A percentile compares a stretch with the other conserved stretches of the same genome.
Evolutionary conservation across 305 asterid genomes (phyloP).

Genomic region (Fraxinus ornus): DNA sequence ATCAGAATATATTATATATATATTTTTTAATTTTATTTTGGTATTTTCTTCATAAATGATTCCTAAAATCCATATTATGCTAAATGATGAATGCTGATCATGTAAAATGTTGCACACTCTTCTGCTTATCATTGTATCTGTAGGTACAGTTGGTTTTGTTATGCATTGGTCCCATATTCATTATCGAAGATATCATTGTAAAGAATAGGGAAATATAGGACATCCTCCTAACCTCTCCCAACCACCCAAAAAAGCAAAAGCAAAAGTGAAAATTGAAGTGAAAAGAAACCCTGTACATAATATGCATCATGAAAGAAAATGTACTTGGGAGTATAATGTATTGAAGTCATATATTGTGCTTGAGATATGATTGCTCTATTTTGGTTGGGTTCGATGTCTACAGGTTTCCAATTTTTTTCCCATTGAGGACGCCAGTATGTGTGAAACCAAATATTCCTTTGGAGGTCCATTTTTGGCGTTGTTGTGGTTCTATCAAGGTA

Average conservation of each 20-base stretch:
- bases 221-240: not conserved
- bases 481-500: slow-evolving; percentile 93
- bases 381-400: not conserved
- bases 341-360: not conserved
- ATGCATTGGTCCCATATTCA: not conserved
- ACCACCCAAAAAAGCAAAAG: not conserved
- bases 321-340: not conserved
- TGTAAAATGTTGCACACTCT: not conserved
- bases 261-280: not conserved
- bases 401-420: slow-evolving; percentile 98
- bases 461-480: slow-evolving; percentile 91
- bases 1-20: not conserved
- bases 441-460: slow-evolving; percentile 63
- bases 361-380: slow-evolving; percentile 18
- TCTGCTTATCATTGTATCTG: not conserved
- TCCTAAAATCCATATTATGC: not conserved
- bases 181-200: not conserved
- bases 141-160: not conserved
- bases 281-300: not conserved
- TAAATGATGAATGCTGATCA: not conserved
- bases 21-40: slow-evolving; percentile 3
- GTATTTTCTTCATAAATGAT: not conserved
- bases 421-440: slow-evolving; percentile 77
- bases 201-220: not conserved
- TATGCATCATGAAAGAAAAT: not conserved